Percentiles rank a stretch among this genome's conserved stretches.
Conservation (phyloP, 1,139 yeast genomes). For the Geotrichum candidum region DNA sequence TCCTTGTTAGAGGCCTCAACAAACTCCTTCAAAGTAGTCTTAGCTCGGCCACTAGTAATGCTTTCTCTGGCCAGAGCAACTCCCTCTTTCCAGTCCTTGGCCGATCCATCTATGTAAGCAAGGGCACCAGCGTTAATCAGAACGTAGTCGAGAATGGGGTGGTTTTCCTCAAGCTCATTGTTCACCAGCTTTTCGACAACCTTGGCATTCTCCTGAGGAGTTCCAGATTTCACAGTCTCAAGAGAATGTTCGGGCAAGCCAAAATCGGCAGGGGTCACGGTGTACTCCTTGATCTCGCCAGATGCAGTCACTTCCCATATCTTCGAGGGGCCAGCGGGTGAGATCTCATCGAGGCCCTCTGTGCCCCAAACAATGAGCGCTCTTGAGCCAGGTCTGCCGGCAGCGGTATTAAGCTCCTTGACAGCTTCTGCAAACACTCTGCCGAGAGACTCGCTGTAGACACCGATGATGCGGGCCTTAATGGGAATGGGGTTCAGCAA, state of each 20-base stretch:
- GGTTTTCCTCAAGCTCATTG: conserved; percentile 46
- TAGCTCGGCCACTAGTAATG: conserved; percentile 62
- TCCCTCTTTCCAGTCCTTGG: conserved; percentile 68
- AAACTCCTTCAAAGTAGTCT: conserved; percentile 52
- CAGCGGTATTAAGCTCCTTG: conserved; percentile 44
- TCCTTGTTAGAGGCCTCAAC: conserved; percentile 36
- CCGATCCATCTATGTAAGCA: conserved; percentile 68
- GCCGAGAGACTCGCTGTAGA: conserved; percentile 72
- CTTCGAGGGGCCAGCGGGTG: conserved; percentile 76
- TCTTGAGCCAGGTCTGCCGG: conserved; percentile 40
- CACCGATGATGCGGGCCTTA: conserved; percentile 80
- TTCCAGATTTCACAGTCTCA: conserved; percentile 66
- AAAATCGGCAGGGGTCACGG: conserved; percentile 54
- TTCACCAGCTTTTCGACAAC: conserved; percentile 51
- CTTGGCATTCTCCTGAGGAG: conserved; percentile 78
- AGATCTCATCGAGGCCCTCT: conserved; percentile 85
- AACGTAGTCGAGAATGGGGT: conserved; percentile 80
- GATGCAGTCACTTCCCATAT: conserved; percentile 61
- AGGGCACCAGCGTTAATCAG: conserved; percentile 81
- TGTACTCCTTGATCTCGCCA: conserved; percentile 34
- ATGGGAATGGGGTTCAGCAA: conserved; percentile 85
- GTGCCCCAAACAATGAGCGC: conserved; percentile 91
- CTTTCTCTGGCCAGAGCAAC: conserved; percentile 66
- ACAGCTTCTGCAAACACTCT: conserved; percentile 81
- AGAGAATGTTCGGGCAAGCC: conserved; percentile 73